Percentiles rank a stretch among this genome's conserved stretches.
Evolutionary conservation across 495 filamentous ascomycete genomes (phyloP).

Genomic region (Aspergillus ostianus): DNA sequence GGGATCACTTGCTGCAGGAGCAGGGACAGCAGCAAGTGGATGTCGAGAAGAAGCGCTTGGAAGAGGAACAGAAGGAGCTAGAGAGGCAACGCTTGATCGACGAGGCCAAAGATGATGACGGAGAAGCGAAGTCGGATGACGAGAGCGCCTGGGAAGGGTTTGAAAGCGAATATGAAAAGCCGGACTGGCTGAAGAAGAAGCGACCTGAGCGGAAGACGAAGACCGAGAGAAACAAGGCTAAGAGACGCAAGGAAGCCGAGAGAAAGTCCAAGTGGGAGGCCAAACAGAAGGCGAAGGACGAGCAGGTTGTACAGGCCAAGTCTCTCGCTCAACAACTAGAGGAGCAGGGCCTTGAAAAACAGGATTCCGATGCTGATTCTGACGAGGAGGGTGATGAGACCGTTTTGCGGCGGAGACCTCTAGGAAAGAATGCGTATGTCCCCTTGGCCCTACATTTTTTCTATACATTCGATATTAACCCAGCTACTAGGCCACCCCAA

Average conservation of each 20-base stretch:
- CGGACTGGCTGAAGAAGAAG: conserved; percentile 65
- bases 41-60: conserved; percentile 73
- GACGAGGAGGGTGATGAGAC: conserved; percentile 52
- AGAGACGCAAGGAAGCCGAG: conserved; percentile 84
- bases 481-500: conserved; percentile 60
- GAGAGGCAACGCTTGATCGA: conserved; percentile 49
- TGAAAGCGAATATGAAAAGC: conserved; percentile 65
- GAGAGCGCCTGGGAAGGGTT: conserved; percentile 88
- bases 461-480: conserved; percentile 24
- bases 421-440: conserved; percentile 63
- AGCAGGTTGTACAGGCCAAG: conserved; percentile 62
- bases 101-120: conserved; percentile 65
- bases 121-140: conserved; percentile 70
- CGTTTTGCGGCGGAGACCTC: conserved; percentile 66
- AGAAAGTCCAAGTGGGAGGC: conserved; percentile 66
- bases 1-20: conserved; percentile 67
- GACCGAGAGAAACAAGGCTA: conserved; percentile 80
- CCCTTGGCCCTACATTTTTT: not conserved
- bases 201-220: conserved; percentile 79
- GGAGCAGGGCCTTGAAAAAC: conserved; percentile 52
- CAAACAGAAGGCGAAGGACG: conserved; percentile 64
- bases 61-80: conserved; percentile 61
- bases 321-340: conserved; percentile 62
- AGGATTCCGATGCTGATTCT: conserved; percentile 51
- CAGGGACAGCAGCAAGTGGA: conserved; percentile 77